Evolutionary conservation across 116 monocot species (phyloP).

Genomic region (Zostera marina): DNA sequence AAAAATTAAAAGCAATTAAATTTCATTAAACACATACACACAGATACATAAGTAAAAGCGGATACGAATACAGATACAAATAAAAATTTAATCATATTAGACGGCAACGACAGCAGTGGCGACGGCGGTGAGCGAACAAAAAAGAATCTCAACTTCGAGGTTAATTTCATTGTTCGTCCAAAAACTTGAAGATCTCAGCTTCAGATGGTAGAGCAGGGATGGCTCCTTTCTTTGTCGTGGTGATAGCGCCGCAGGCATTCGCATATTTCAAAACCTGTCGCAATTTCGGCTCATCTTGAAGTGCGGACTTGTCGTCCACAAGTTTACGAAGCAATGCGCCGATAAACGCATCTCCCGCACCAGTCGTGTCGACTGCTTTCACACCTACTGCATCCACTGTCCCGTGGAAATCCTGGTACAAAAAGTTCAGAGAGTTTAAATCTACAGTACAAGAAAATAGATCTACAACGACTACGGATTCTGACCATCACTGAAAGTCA

Average conservation of each 20-base stretch:
- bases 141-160: not conserved
- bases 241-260: conserved; percentile 74
- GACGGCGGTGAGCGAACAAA: too few species aligned
- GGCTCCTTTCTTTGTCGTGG: conserved; percentile 81
- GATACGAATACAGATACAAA: too few species aligned
- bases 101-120: too few species aligned
- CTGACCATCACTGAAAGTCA: too few species aligned
- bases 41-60: too few species aligned
- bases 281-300: conserved; percentile 59
- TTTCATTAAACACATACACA: too few species aligned
- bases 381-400: conserved; percentile 31
- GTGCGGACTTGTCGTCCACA: conserved; percentile 34
- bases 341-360: conserved; percentile 86
- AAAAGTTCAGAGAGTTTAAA: not conserved
- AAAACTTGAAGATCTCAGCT: conserved; percentile 7
- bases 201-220: conserved; percentile 64
- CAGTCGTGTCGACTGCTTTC: conserved; percentile 68
- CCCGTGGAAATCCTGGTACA: conserved; percentile 36
- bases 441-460: not conserved
- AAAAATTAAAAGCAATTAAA: too few species aligned
- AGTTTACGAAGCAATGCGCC: conserved; percentile 39
- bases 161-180: conserved; percentile 5
- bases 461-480: too few species aligned
- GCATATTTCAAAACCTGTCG: conserved; percentile 43
- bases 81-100: too few species aligned